phyloP scores from a whole-genome alignment of 2,329 filamentous ascomycete genomes.

The Stromatinia cepivora region DNA sequence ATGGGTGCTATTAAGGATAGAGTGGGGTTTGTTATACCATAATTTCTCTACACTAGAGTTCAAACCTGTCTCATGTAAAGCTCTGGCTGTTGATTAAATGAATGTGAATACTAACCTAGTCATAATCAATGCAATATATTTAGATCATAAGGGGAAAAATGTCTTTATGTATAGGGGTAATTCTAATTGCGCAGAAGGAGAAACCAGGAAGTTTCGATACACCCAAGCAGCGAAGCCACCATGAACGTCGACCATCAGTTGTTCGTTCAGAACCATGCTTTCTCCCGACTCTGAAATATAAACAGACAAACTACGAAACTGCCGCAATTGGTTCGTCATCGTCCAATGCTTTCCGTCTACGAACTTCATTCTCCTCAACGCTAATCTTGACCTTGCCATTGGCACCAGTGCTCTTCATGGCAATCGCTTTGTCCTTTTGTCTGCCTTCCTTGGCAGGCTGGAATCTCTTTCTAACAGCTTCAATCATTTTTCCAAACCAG shows the following conservation, averaged over 20 bases:
- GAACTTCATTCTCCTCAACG: conserved; percentile 39
- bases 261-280: background rate
- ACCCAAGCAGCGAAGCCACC: background rate
- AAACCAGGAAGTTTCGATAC: background rate
- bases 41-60: background rate
- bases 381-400: conserved; percentile 37
- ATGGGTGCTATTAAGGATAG: background rate
- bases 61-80: background rate
- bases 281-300: background rate
- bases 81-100: background rate
- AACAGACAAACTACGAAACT: conserved; percentile 12
- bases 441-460: conserved; percentile 49
- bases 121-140: background rate
- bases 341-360: conserved; percentile 34
- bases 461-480: conserved; percentile 75
- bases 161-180: conserved; percentile 14
- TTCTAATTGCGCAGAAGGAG: background rate
- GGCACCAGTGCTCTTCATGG: conserved; percentile 35
- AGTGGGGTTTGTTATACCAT: conserved; percentile 3
- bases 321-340: conserved; percentile 20
- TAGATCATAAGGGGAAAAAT: background rate
- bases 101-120: background rate
- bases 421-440: conserved; percentile 39
- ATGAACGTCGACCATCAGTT: background rate
- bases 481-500: conserved; percentile 88